Percentiles rank a stretch among this genome's conserved stretches.
Conservation (phyloP, 1,284 basidiomycete genomes). For the Ceratorhiza oryzae-sativae region DNA sequence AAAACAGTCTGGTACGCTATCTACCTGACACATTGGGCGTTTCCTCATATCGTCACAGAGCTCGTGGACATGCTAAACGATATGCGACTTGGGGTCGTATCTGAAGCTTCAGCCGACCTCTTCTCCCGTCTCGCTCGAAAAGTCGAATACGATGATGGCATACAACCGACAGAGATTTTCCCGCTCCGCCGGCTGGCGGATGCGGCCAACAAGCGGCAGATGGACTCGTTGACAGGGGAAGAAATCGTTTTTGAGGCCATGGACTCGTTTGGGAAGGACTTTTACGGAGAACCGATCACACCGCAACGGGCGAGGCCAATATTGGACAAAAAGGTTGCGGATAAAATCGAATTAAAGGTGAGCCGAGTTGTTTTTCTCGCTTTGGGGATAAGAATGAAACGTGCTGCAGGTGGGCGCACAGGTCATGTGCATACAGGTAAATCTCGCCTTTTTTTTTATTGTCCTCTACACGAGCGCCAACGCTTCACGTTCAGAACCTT, state of each 20-base stretch:
- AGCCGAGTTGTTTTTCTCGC: neutral
- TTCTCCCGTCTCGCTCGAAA: conserved; percentile 36
- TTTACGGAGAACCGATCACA: conserved; percentile 44
- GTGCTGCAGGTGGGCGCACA: conserved; percentile 38
- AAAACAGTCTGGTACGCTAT: conserved; percentile 43
- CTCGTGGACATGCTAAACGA: conserved; percentile 52
- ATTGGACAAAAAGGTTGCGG: conserved; percentile 48
- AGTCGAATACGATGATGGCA: conserved; percentile 38
- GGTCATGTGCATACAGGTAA: conserved; percentile 42
- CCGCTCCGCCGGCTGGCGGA: conserved; percentile 38
- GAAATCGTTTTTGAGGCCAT: neutral
- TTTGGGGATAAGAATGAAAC: neutral
- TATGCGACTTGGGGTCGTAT: conserved; percentile 39
- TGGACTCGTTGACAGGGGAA: conserved; percentile 8
- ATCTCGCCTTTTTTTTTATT: neutral
- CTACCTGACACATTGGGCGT: neutral
- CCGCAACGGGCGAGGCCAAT: conserved; percentile 45
- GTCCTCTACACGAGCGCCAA: neutral
- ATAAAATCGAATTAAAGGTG: conserved; percentile 22
- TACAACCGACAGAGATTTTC: conserved; percentile 40
- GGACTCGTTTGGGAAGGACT: conserved; percentile 48
- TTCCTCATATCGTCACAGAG: conserved; percentile 46
- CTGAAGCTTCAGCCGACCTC: neutral
- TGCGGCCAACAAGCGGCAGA: conserved; percentile 32
- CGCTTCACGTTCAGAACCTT: conserved; percentile 32